A percentile compares a stretch with the other conserved stretches of the same genome.
Conservation (phyloP, 2,329 filamentous ascomycete genomes). For the Verticillium nubilum region DNA sequence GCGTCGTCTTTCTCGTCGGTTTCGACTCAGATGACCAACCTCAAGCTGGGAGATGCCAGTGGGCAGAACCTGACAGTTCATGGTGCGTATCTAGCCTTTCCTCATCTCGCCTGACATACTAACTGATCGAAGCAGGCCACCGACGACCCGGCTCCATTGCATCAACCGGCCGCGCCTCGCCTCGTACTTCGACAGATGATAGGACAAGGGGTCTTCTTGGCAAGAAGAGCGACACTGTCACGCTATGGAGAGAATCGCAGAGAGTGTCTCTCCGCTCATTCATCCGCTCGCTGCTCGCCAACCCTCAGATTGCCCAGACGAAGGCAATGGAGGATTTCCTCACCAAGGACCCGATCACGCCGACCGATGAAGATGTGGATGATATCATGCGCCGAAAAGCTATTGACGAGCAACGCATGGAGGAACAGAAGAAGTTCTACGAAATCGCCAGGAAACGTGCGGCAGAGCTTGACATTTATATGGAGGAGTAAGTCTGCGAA, state of each 20-base stretch:
- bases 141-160: conserved; percentile 26
- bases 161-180: conserved; percentile 29
- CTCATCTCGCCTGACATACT: neutral
- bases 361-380: conserved; percentile 75
- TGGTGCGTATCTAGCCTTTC: conserved; percentile 21
- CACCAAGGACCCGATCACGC: conserved; percentile 62
- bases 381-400: conserved; percentile 76
- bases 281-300: conserved; percentile 78
- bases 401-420: conserved; percentile 81
- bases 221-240: conserved; percentile 19
- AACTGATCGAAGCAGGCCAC: conserved; percentile 14
- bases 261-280: conserved; percentile 88
- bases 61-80: conserved; percentile 35
- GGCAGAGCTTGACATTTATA: conserved; percentile 91
- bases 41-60: conserved; percentile 16
- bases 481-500: conserved; percentile 68
- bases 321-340: conserved; percentile 83
- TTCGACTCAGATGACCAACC: conserved; percentile 59
- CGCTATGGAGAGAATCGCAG: conserved; percentile 79
- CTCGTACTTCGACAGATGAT: conserved; percentile 39
- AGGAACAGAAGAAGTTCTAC: conserved; percentile 92
- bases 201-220: conserved; percentile 21
- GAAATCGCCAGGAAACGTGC: conserved; percentile 89
- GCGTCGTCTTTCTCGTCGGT: conserved; percentile 74
- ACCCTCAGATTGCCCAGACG: conserved; percentile 76